A percentile compares a stretch with the other conserved stretches of the same genome.
Conservation (phyloP, 352 stramenopile genomes). For the Phytophthora sansomeana region DNA sequence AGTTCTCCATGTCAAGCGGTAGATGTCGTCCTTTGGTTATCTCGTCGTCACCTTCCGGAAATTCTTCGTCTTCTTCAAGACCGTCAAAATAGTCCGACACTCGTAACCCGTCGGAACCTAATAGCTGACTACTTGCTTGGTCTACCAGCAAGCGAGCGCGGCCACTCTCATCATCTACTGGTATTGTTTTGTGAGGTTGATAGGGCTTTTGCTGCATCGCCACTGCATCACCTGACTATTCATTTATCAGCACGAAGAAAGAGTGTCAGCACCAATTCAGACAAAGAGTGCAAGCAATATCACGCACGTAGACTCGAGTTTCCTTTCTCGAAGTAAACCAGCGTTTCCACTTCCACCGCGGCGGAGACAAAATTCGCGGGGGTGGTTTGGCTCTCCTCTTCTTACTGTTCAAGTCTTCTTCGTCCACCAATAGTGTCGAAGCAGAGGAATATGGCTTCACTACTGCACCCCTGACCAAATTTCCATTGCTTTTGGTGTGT, state of each 20-base stretch:
- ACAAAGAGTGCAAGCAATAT: background rate
- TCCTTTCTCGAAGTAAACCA: slow-evolving; percentile 39
- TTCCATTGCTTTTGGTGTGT: background rate
- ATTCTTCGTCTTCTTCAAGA: slow-evolving; percentile 14
- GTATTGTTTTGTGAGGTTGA: slow-evolving; percentile 7
- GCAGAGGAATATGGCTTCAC: slow-evolving; percentile 34
- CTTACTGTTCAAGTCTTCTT: slow-evolving; percentile 6
- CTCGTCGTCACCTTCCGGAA: slow-evolving; percentile 11
- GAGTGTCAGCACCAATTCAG: background rate
- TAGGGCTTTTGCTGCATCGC: slow-evolving; percentile 25
- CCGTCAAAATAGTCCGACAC: slow-evolving; percentile 13
- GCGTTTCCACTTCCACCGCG: slow-evolving; percentile 36
- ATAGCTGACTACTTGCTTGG: slow-evolving; percentile 10
- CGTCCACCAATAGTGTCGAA: slow-evolving; percentile 30
- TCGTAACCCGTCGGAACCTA: slow-evolving; percentile 10
- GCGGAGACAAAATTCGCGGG: slow-evolving; percentile 19
- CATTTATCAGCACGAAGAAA: slow-evolving; percentile 4
- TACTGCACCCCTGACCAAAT: background rate
- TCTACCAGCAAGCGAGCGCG: slow-evolving; percentile 12
- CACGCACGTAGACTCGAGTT: slow-evolving; percentile 50
- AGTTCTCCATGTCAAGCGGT: slow-evolving; percentile 51
- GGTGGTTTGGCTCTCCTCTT: slow-evolving; percentile 22
- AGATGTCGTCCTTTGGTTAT: background rate
- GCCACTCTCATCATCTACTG: background rate
- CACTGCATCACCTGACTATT: slow-evolving; percentile 34